Base-by-base conservation (phyloP, 495 filamentous ascomycete genomes). In the Daldinia vernicosa region DNA sequence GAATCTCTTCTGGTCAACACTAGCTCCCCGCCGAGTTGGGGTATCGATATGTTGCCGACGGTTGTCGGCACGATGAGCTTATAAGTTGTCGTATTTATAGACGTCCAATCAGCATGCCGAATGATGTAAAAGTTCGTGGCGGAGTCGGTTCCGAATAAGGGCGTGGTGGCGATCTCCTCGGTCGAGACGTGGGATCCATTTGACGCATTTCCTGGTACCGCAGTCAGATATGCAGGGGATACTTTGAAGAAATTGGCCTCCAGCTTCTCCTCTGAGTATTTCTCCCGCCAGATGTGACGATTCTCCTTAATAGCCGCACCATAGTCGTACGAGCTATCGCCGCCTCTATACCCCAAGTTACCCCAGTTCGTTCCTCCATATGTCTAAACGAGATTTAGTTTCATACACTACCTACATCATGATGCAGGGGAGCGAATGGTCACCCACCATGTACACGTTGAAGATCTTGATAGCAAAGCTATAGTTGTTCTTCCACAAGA, bases 241-340 rank as follows among this genome's bases (percentile, higher is more conserved):
- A 86, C 86, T 69, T 90, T 89, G 57, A 89, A 78, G 79, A 94
- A 94, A 74, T 92, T 90, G 22, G 84, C 90, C 71, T 91, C 77
- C 0, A 94, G 85, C 67, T 93, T 95, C 35, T 91, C 79, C 68
- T 94, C 90, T 57, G 87, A 90, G 75, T 93, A 94, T 77, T 94
- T 95, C 70, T 92, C 90, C 28, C 91, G 83, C 35, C 79, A 80
- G 19, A 93, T 78, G 12, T 90, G 84, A 8, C 80, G 67, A 39
- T 89, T 86, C 75, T 94, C 86, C 75, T 94, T 82, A 35, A 94
- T 91, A 1, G 75, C 75, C 30, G 89, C 86, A 32, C 86, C 89
- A 74, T 92, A 93, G 67, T 93, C 89, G 69, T 93, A 93, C 3
- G 86, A 90, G 3, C 88, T 91, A 73, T 93, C 93, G 14, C 89